Percentiles rank a stretch among this genome's conserved stretches.
Conservation (phyloP, 2,329 filamentous ascomycete genomes). For the Aspergillus ibericus region DNA sequence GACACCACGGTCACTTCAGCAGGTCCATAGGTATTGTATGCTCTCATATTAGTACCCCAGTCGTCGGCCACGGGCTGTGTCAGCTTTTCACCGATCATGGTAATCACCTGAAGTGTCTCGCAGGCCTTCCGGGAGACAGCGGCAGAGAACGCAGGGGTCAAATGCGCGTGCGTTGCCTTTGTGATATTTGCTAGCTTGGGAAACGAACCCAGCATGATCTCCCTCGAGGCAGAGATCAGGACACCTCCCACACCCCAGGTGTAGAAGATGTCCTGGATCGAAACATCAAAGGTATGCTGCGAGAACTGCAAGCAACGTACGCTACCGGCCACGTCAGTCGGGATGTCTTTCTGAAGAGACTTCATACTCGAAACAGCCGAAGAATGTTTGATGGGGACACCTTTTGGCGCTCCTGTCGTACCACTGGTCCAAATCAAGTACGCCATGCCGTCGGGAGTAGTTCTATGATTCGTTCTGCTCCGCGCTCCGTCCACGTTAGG, state of each 20-base stretch:
- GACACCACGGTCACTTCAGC: slow-evolving; percentile 39
- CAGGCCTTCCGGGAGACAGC: slow-evolving; percentile 29
- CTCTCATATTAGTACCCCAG: slow-evolving; percentile 39
- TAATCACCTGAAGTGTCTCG: slow-evolving; percentile 33
- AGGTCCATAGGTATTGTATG: slow-evolving; percentile 43
- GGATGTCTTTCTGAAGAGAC: slow-evolving; percentile 34
- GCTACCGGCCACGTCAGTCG: slow-evolving; percentile 26
- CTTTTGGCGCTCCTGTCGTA: slow-evolving; percentile 41
- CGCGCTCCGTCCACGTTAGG: neutral
- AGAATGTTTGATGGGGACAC: slow-evolving; percentile 39
- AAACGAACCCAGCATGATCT: slow-evolving; percentile 32
- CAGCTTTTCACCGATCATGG: slow-evolving; percentile 38
- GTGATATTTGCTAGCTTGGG: slow-evolving; percentile 27
- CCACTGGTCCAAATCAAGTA: slow-evolving; percentile 45
- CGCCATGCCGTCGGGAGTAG: slow-evolving; percentile 24
- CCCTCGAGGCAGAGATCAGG: slow-evolving; percentile 27
- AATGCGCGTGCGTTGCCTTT: slow-evolving; percentile 30
- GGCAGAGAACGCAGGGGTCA: slow-evolving; percentile 35
- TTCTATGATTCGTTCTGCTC: neutral
- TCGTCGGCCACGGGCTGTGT: slow-evolving; percentile 35
- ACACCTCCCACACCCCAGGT: slow-evolving; percentile 31
- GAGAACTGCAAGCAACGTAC: slow-evolving; percentile 42
- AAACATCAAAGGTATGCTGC: slow-evolving; percentile 44
- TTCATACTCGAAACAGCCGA: slow-evolving; percentile 39
- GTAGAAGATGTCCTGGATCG: slow-evolving; percentile 37